Percentiles rank a stretch among this genome's conserved stretches.
phyloP scores from a whole-genome alignment of 257 asterid genomes.

The Fraxinus anomala region DNA sequence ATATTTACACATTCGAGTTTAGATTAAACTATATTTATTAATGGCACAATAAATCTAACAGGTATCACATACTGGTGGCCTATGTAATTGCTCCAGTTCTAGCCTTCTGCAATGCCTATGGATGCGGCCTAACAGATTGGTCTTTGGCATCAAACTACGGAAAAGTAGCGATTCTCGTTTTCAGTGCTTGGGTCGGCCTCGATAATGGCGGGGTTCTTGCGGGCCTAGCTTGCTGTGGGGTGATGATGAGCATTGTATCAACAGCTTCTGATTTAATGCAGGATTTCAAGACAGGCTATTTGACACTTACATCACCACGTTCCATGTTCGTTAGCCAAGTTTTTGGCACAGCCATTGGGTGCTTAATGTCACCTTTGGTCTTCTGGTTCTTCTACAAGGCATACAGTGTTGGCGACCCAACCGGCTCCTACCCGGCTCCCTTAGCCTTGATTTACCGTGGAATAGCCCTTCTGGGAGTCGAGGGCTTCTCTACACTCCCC shows the following conservation, averaged over 20 bases:
- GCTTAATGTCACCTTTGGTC: constrained; percentile 47
- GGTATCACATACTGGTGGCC: constrained; percentile 47
- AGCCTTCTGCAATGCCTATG: constrained; percentile 76
- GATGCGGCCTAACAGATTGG: constrained; percentile 76
- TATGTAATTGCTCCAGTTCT: constrained; percentile 53
- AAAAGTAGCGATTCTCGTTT: constrained; percentile 54
- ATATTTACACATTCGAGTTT: background rate
- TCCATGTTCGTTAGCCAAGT: constrained; percentile 67
- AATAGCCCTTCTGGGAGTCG: constrained; percentile 57
- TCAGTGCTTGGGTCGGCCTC: constrained; percentile 67
- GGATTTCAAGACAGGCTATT: constrained; percentile 67
- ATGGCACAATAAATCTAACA: background rate
- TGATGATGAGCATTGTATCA: constrained; percentile 71
- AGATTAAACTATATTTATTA: background rate
- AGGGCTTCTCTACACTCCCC: constrained; percentile 65
- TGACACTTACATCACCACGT: constrained; percentile 65
- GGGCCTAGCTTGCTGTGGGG: constrained; percentile 69
- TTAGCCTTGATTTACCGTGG: constrained; percentile 53
- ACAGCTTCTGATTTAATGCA: constrained; percentile 71
- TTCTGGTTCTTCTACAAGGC: constrained; percentile 72
- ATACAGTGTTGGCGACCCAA: constrained; percentile 45
- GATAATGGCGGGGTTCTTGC: constrained; percentile 63
- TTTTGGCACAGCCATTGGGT: constrained; percentile 60
- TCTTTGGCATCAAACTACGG: constrained; percentile 75
- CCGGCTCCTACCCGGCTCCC: constrained; percentile 57